Evolutionary conservation across 192 early-diverging fungal species (phyloP).

Genomic region (Umbelopsis sp.): DNA sequence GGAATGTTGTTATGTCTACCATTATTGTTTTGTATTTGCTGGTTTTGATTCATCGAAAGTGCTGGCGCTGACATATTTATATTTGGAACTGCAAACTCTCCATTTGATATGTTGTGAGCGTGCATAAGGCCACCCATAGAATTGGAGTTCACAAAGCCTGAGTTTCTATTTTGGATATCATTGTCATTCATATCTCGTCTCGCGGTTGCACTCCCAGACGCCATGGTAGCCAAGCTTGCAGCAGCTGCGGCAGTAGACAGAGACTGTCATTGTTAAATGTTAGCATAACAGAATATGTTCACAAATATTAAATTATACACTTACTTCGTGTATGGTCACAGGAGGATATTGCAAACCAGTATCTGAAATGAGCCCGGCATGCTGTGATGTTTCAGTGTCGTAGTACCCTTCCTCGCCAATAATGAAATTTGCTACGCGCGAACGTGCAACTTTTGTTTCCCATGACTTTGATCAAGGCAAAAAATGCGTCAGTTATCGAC

Average conservation of each 20-base stretch:
- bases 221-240: constrained; percentile 30
- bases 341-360: constrained; percentile 12
- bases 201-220: constrained; percentile 20
- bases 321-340: constrained; percentile 15
- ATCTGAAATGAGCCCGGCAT: constrained; percentile 17
- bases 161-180: not conserved
- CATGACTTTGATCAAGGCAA: constrained; percentile 38
- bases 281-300: not conserved
- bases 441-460: constrained; percentile 55
- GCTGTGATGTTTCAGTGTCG: constrained; percentile 25
- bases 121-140: not conserved
- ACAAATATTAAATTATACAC: not conserved
- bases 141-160: constrained; percentile 1
- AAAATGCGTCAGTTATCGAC: not conserved
- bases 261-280: not conserved
- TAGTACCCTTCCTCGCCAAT: constrained; percentile 39
- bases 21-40: constrained; percentile 21
- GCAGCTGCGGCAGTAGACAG: constrained; percentile 24
- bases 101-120: not conserved
- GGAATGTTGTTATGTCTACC: constrained; percentile 46
- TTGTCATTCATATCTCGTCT: constrained; percentile 1
- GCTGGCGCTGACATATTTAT: constrained; percentile 1
- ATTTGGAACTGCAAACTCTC: constrained; percentile 10
- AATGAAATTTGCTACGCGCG: constrained; percentile 44
- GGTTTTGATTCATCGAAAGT: constrained; percentile 3